Evolutionary conservation across 257 asterid genomes (phyloP).

Genomic region (Salvia hispanica): DNA sequence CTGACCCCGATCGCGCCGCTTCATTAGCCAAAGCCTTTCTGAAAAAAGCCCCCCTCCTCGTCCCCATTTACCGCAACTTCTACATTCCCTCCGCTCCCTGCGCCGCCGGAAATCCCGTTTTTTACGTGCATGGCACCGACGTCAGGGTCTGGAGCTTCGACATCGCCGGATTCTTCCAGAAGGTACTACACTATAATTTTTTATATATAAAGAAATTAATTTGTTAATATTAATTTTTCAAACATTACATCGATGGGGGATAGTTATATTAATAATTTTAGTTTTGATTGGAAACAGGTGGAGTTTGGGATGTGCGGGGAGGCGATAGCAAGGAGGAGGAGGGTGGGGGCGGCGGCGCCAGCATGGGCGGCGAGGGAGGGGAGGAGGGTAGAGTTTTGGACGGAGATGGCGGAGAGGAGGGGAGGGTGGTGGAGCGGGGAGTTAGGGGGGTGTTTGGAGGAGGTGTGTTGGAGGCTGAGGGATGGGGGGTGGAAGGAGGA

Average conservation of each 20-base stretch:
- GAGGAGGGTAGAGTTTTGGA: slow-evolving; percentile 72
- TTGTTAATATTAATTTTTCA: too few species aligned
- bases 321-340: slow-evolving; percentile 29
- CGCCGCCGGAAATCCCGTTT: slow-evolving; percentile 83
- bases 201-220: too few species aligned
- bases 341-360: slow-evolving; percentile 48
- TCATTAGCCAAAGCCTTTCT: slow-evolving; percentile 43
- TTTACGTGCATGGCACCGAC: slow-evolving; percentile 65
- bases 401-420: slow-evolving; percentile 45
- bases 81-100: slow-evolving; percentile 68
- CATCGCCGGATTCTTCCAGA: slow-evolving; percentile 65
- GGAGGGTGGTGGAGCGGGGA: slow-evolving; percentile 71
- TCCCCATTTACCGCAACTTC: slow-evolving; percentile 67
- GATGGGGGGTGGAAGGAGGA: slow-evolving; percentile 91
- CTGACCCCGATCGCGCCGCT: slow-evolving; percentile 48
- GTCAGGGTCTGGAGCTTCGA: slow-evolving; percentile 73
- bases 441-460: slow-evolving; percentile 62
- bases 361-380: slow-evolving; percentile 95
- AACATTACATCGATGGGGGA: too few species aligned
- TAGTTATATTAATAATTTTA: too few species aligned
- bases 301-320: slow-evolving; percentile 38
- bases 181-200: too few species aligned
- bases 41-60: slow-evolving; percentile 53
- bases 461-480: slow-evolving; percentile 55
- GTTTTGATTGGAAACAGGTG: slow-evolving; percentile 6